Base-by-base conservation (phyloP, 441 rosid species). In the Viola pubescens region DNA sequence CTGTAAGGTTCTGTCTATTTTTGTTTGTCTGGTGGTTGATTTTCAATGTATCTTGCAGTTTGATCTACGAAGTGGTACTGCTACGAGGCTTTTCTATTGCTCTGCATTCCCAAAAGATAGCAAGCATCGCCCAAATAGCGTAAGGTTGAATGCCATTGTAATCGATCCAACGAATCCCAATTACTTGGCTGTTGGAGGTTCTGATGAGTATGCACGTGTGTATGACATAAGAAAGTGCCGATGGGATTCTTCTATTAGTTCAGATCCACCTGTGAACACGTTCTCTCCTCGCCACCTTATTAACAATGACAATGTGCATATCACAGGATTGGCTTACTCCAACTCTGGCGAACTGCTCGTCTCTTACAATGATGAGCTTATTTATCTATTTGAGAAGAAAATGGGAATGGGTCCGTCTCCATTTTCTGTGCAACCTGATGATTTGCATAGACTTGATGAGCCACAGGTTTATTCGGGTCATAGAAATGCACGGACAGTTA, bases 301-400 rank as follows among this genome's bases (percentile, higher is more conserved):
- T 5, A 80, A 63, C 64, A 59, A 49, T 40, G 74, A 65, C 67
- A 58, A 68, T 57, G 70, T 81, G 56, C 83, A 79, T 66, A 68
- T 88, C 65, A 85, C 89, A 0, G 95, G 91, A 37, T 70, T 88
- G 77, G 77, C 91, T 46, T 85, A 75, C 62, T 85, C 95, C n/a
- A 73, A 62, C 60, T 48, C 76, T 10, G 72, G 89, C 46, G 91
- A 83, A 62, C 77, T 85, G 60, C 80, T 88, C 6, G 81, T 80
- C 50, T 83, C 92, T 62, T 88, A 85, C 79, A 85, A 65, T 26
- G 88, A 88, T 43, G 91, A 88, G 56, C 81, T 79, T 61, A 67
- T 85, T 47, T 85, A 83, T 70, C 62, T 83, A 59, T 88, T 80
- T 60, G 74, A 78, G 70, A 73, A 75, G 63, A 71, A 74, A 55